phyloP scores from a whole-genome alignment of 2,329 filamentous ascomycete species.

The Sporothrix pallida region DNA sequence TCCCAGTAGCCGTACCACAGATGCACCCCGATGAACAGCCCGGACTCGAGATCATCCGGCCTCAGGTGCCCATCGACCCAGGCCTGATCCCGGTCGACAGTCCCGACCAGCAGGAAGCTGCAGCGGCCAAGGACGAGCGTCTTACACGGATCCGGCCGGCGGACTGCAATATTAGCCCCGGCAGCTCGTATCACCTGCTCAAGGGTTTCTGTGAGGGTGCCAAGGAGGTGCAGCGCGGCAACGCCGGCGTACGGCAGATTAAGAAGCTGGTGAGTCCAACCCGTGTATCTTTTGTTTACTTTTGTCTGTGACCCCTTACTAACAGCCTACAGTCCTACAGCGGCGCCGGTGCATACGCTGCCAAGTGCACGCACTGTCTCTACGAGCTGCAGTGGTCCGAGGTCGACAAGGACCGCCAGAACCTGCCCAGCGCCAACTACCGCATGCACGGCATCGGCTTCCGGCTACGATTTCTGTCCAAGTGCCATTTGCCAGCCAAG shows the following conservation, averaged over 20 bases:
- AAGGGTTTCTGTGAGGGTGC: constrained; percentile 64
- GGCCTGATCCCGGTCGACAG: constrained; percentile 39
- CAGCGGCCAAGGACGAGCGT: neutral
- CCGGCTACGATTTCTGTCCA: constrained; percentile 61
- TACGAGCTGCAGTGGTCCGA: constrained; percentile 60
- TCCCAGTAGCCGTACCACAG: neutral
- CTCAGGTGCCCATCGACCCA: constrained; percentile 31
- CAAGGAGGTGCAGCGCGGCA: constrained; percentile 55
- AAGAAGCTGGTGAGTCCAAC: constrained; percentile 53
- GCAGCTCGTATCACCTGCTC: constrained; percentile 58
- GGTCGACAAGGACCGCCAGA: constrained; percentile 59
- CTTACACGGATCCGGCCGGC: constrained; percentile 9
- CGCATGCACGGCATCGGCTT: constrained; percentile 55
- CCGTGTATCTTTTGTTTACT: neutral
- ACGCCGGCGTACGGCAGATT: constrained; percentile 56
- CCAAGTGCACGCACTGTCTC: constrained; percentile 59
- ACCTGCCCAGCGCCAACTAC: constrained; percentile 56
- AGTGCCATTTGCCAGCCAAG: constrained; percentile 58
- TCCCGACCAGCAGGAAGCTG: neutral
- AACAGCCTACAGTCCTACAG: constrained; percentile 39
- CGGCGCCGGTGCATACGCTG: constrained; percentile 50
- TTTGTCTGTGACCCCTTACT: no score
- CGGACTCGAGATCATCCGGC: constrained; percentile 31
- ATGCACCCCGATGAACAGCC: constrained; percentile 25
- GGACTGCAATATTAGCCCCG: constrained; percentile 50